Base-by-base conservation (phyloP, 371 early-diverging fungal genomes). In the Rhizomucor pusillus region DNA sequence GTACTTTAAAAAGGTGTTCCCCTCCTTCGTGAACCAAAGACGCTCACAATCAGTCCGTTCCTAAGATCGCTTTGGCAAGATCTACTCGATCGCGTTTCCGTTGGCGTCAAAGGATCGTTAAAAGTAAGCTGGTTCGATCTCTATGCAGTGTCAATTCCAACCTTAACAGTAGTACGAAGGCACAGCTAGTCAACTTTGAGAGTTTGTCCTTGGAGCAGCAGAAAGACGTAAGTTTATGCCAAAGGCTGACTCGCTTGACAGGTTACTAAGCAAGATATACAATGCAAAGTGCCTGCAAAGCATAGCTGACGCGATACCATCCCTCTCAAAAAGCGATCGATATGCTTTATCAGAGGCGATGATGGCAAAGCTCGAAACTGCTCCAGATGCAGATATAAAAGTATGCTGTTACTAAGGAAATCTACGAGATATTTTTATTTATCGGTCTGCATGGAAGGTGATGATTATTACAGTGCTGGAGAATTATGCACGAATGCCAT, bases 131-230 rank as follows among this genome's bases (percentile, higher is more conserved):
- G n/a, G n/a, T n/a, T n/a, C n/a, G n/a, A n/a, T n/a, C n/a, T n/a
- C n/a, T n/a, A n/a, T n/a, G n/a, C n/a, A n/a, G n/a, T n/a, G n/a
- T n/a, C n/a, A n/a, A n/a, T n/a, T n/a, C n/a, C n/a, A n/a, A n/a
- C n/a, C n/a, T n/a, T n/a, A n/a, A n/a, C n/a, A n/a, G n/a, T n/a
- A n/a, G n/a, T n/a, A n/a, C n/a, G n/a, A n/a, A n/a, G n/a, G n/a
- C n/a, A n/a, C n/a, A n/a, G n/a, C n/a, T n/a, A n/a, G n/a, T n/a
- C n/a, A n/a, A n/a, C n/a, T n/a, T n/a, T n/a, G n/a, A n/a, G n/a
- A n/a, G n/a, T n/a, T n/a, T n/a, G n/a, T n/a, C n/a, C n/a, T n/a
- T 69, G 19, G 6, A 47, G 47, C 2, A 47, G 19, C 47, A 19
- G 12, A 47, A 10, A 47, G n/a, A 7, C 6, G 47, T 37, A 37